Percentiles rank a stretch among this genome's conserved stretches.
These are phyloP conservation scores for Spathaspora sp. DNA, from an alignment of 1,139 yeast species.

Conservation along the genomic window DNA sequence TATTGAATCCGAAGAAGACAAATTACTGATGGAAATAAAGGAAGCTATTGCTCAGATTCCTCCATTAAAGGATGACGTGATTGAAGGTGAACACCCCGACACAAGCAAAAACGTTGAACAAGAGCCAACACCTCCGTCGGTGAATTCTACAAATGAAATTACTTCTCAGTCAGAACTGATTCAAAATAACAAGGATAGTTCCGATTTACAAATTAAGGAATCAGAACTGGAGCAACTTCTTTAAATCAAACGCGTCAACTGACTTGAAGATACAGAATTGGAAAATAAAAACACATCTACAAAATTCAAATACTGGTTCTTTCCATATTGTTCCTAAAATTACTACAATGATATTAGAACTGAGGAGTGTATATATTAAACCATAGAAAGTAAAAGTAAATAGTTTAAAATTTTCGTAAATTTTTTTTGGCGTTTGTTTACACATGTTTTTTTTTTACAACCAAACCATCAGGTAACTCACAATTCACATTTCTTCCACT, in stretches of 20 bases:
- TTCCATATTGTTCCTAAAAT: neutral
- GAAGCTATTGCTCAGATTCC: neutral
- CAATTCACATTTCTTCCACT: neutral
- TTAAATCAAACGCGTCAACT: neutral
- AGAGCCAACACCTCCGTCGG: no score
- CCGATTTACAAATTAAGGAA: neutral
- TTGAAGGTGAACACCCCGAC: neutral
- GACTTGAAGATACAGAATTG: neutral
- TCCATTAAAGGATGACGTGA: neutral
- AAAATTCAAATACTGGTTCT: neutral
- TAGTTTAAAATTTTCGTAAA: neutral
- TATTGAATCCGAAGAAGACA: no score
- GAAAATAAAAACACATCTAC: neutral
- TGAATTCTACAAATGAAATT: neutral
- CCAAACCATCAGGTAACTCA: slow-evolving; percentile 1
- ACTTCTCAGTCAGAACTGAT: neutral
- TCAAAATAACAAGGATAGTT: neutral
- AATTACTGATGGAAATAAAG: no score
- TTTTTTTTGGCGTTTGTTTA: neutral
- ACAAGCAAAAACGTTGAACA: neutral
- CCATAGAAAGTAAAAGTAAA: neutral
- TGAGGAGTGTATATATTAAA: neutral
- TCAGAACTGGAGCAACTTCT: neutral
- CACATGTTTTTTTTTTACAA: slow-evolving; percentile 1
- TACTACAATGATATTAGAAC: neutral